A percentile compares a stretch with the other conserved stretches of the same genome.
Evolutionary conservation across 768 basidiomycete genomes (phyloP).

Genomic region (Mycena albidolilacea): DNA sequence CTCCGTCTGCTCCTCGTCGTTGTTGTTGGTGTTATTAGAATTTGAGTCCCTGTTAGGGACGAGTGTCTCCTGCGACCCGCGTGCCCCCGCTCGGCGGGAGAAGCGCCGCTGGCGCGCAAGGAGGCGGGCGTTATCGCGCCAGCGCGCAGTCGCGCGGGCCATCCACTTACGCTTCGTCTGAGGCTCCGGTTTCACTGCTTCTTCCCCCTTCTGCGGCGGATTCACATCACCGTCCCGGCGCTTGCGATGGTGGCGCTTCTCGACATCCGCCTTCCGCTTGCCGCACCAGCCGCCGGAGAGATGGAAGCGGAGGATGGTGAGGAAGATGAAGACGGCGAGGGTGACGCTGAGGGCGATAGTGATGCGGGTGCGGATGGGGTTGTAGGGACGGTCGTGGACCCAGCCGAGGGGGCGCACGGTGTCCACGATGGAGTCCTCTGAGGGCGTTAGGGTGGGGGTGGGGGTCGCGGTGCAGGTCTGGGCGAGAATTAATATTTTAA

Average conservation of each 20-base stretch:
- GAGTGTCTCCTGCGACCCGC: conserved; percentile 47
- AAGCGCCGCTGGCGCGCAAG: conserved; percentile 73
- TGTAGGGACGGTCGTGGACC: conserved; percentile 48
- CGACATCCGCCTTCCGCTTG: conserved; percentile 40
- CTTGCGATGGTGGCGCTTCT: neutral
- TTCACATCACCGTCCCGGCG: too few species aligned
- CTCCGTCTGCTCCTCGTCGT: too few species aligned
- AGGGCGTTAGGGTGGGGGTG: conserved; percentile 43
- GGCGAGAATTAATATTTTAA: neutral
- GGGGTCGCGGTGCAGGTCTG: conserved; percentile 37
- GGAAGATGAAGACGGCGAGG: conserved; percentile 72
- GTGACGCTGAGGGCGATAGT: conserved; percentile 73
- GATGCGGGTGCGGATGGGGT: conserved; percentile 56
- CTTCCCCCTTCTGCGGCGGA: too few species aligned
- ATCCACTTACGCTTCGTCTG: conserved; percentile 70
- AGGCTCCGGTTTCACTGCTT: conserved; percentile 50
- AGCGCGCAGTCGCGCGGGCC: conserved; percentile 76
- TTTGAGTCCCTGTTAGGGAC: neutral
- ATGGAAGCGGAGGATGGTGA: conserved; percentile 73
- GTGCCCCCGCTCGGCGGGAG: conserved; percentile 45
- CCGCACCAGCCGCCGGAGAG: conserved; percentile 64
- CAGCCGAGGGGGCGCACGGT: conserved; percentile 69
- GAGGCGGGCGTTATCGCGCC: conserved; percentile 75
- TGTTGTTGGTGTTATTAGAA: too few species aligned
- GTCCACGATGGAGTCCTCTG: conserved; percentile 47